Conservation (phyloP, 2,329 filamentous ascomycete species). For the Fusarium sp. region DNA sequence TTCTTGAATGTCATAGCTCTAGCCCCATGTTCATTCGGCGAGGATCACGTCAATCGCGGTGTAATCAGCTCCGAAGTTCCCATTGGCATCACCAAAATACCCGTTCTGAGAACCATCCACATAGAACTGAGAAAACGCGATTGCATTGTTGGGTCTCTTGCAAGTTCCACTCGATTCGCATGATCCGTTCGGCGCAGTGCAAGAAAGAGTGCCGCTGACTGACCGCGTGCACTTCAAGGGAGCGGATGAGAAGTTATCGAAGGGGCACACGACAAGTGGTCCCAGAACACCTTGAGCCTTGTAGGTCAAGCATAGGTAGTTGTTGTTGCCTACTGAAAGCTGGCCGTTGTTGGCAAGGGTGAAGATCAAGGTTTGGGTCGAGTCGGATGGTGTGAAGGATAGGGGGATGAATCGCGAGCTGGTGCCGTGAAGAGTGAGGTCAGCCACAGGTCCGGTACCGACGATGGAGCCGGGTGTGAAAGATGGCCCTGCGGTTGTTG, state of each 20-base stretch:
- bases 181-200: background rate
- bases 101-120: background rate
- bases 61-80: background rate
- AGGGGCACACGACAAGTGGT: background rate
- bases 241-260: background rate
- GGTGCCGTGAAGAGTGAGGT: no score
- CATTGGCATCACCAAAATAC: background rate
- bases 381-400: background rate
- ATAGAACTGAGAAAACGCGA: background rate
- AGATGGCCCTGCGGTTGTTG: background rate
- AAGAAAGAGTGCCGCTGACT: background rate
- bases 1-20: accelerated
- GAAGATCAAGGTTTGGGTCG: conserved; percentile 6
- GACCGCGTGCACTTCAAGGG: background rate
- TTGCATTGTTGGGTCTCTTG: accelerated
- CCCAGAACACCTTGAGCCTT: background rate
- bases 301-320: conserved; percentile 1
- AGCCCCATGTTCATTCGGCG: accelerated
- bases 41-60: background rate
- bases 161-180: accelerated
- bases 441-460: background rate
- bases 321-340: background rate
- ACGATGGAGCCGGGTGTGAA: background rate
- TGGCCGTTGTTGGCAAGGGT: background rate
- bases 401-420: no score